Evolutionary conservation across 257 asterid genomes (phyloP).

Genomic region (Nicotiana paniculata): DNA sequence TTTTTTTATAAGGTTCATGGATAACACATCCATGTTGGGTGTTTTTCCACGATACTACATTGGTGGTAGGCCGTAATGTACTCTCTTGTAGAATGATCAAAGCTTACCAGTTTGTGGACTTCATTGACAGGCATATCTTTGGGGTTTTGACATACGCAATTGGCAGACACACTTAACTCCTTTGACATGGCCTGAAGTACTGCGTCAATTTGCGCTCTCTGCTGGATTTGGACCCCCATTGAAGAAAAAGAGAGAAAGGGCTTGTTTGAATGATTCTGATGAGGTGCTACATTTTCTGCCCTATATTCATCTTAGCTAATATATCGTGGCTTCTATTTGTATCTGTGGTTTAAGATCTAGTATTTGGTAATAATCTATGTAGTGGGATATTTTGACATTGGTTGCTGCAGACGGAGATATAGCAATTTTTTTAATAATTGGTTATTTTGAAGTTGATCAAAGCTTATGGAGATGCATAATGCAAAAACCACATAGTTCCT

Average conservation of each 20-base stretch:
- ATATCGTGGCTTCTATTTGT: neutral
- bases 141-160: constrained; percentile 94
- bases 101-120: constrained; percentile 13
- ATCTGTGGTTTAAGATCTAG: neutral
- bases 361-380: neutral
- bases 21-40: too few species aligned
- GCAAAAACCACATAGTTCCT: neutral
- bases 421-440: neutral
- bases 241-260: constrained; percentile 68
- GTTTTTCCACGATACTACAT: too few species aligned
- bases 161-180: constrained; percentile 92
- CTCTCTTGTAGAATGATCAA: neutral
- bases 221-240: constrained; percentile 94
- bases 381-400: neutral
- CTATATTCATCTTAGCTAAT: neutral
- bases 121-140: constrained; percentile 66
- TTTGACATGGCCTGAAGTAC: constrained; percentile 91
- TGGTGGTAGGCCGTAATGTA: neutral
- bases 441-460: neutral
- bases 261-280: constrained; percentile 40
- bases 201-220: constrained; percentile 86
- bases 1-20: too few species aligned
- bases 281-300: constrained; percentile 43
- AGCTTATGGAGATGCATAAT: neutral
- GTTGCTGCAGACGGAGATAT: neutral